phyloP scores from a whole-genome alignment of 2,329 filamentous ascomycete genomes.

The Camptophora hylomeconis region DNA sequence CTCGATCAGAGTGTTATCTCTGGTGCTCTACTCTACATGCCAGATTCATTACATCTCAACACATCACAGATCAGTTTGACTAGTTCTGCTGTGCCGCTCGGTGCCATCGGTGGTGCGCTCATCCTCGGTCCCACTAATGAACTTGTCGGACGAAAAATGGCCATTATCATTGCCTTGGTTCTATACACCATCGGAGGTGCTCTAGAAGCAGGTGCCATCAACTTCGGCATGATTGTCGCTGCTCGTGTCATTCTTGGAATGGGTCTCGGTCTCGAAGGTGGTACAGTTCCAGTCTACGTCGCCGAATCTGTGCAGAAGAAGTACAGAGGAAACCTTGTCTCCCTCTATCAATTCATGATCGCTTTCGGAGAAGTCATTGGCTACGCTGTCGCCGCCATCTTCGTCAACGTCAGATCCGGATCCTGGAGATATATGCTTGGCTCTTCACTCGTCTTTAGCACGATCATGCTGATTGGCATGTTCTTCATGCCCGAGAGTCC shows the following conservation, averaged over 20 bases:
- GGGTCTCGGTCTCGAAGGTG: slow-evolving; percentile 60
- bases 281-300: slow-evolving; percentile 63
- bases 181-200: slow-evolving; percentile 59
- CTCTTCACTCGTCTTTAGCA: slow-evolving; percentile 57
- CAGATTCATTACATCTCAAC: slow-evolving; percentile 42
- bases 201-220: slow-evolving; percentile 53
- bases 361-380: slow-evolving; percentile 62
- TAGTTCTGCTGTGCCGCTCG: slow-evolving; percentile 58
- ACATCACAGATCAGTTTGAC: slow-evolving; percentile 50
- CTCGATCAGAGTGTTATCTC: slow-evolving; percentile 62
- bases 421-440: slow-evolving; percentile 66
- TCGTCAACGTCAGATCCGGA: slow-evolving; percentile 48
- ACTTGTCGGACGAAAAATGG: slow-evolving; percentile 51
- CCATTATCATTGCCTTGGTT: slow-evolving; percentile 56
- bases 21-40: slow-evolving; percentile 56
- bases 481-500: slow-evolving; percentile 59
- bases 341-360: slow-evolving; percentile 64
- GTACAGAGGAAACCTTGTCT: slow-evolving; percentile 59
- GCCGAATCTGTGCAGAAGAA: slow-evolving; percentile 57
- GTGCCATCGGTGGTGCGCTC: slow-evolving; percentile 57
- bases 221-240: slow-evolving; percentile 58
- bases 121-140: slow-evolving; percentile 56
- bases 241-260: slow-evolving; percentile 56
- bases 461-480: slow-evolving; percentile 50
- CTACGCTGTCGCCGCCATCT: slow-evolving; percentile 60